Evolutionary conservation across 2,329 filamentous ascomycete species (phyloP), one percentile per base, ranked within the genome.

Genomic region (Leptosphaerulina australis): DNA sequence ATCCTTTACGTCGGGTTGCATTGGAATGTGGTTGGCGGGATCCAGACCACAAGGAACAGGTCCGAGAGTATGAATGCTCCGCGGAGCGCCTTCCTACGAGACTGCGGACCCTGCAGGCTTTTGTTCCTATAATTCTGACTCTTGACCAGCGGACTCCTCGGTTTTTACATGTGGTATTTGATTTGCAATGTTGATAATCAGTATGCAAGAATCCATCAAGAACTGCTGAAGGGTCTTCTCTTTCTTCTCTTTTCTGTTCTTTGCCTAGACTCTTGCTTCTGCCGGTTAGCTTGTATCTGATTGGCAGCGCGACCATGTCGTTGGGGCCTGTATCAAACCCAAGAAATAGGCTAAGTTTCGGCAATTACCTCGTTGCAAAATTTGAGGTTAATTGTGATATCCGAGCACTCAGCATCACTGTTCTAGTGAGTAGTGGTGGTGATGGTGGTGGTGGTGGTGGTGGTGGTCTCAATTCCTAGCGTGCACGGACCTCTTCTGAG

Each of bases 11-110:
- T 20, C 28, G 34, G 34, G 31, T 28, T 25, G 39, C 14, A 35
- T 11, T n/a, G 7, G 21, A 22, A 5, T 25, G 40, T 45, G 41
- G 46, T 33, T 36, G 24, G 10, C 20, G 7, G 10, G 21, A 36
- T 37, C 41, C 36, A 51, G 48, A 45, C 29, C 47, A 20, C 34
- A 22, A 30, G 17, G 20, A 22, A 36, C 7, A 44, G n/a, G 29
- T 15, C 40, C 48, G 36, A 30, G 9, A 17, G 9, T 36, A 21
- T 37, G 24, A 4, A 26, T 9, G 30, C 25, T 36, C 48, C 41
- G 41, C 41, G 47, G 47, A 40, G 17, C 9, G 25, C 25, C 11
- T 5, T 41, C 10, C 28, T 14, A 15, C 24, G 22, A 29, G 22
- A 7, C 14, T 12, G n/a, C n/a, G n/a, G 7, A 6, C 24, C 20